phyloP scores from a whole-genome alignment of 2,329 filamentous ascomycete genomes.

The Annulohypoxylon truncatum region DNA sequence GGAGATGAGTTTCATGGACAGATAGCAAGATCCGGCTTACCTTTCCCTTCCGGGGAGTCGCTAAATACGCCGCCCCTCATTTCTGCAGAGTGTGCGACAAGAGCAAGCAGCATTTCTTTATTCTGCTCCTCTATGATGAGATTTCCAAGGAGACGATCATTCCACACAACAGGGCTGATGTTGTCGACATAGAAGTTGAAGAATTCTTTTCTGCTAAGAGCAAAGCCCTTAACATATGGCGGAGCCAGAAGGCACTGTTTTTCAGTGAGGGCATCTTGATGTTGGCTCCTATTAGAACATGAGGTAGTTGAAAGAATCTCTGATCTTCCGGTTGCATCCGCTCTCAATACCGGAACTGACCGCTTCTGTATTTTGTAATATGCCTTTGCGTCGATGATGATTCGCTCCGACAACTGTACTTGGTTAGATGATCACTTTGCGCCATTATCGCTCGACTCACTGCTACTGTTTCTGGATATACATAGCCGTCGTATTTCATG shows the following conservation, averaged over 20 bases:
- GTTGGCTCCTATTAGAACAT: too few relatives aligned
- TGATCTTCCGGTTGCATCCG: neutral
- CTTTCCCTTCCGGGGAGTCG: neutral
- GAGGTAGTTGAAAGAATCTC: neutral
- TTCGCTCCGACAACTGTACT: neutral
- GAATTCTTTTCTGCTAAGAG: neutral
- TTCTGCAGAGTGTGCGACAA: neutral
- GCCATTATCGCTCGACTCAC: neutral
- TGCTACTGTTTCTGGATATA: neutral
- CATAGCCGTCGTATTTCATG: neutral
- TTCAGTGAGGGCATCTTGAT: neutral
- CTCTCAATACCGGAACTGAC: neutral
- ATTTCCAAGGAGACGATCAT: neutral
- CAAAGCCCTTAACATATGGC: neutral
- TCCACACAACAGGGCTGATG: neutral
- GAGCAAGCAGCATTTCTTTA: neutral
- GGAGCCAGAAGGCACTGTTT: neutral
- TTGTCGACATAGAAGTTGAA: neutral
- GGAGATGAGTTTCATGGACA: neutral
- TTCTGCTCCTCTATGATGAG: neutral
- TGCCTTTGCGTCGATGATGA: neutral
- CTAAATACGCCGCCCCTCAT: neutral
- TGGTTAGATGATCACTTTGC: neutral
- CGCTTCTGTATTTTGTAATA: neutral
- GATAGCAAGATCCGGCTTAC: neutral